Percentiles rank a stretch among this genome's conserved stretches.
phyloP scores from a whole-genome alignment of 805 yeast species.

The Yarrowia keelungensis region DNA sequence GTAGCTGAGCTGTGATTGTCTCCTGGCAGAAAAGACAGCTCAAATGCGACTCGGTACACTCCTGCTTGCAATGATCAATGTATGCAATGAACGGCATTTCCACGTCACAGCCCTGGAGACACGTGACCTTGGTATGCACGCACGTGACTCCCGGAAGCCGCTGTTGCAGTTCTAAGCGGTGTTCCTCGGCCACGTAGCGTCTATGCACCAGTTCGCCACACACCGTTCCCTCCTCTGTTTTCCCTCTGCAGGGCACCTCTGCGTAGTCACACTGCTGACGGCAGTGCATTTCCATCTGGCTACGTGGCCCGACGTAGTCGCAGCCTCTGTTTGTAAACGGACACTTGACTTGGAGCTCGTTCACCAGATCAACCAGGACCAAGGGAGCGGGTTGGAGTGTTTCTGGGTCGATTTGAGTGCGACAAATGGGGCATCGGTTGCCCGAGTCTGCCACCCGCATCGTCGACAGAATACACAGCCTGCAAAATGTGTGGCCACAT shows the following conservation, averaged over 20 bases:
- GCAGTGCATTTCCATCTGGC: conserved; percentile 63
- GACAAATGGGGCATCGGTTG: conserved; percentile 38
- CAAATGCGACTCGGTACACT: conserved; percentile 42
- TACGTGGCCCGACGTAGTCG: conserved; percentile 61
- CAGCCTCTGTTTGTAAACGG: conserved; percentile 63
- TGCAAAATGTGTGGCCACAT: conserved; percentile 75
- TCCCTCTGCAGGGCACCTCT: conserved; percentile 51
- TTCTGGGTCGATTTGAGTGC: conserved; percentile 27
- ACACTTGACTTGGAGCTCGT: conserved; percentile 66
- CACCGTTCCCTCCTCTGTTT: neutral
- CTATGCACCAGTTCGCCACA: conserved; percentile 31
- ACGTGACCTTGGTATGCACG: conserved; percentile 43
- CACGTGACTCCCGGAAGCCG: conserved; percentile 40
- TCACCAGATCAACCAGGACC: conserved; percentile 63
- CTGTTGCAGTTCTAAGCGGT: conserved; percentile 1
- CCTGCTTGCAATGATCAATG: conserved; percentile 39
- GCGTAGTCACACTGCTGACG: conserved; percentile 53
- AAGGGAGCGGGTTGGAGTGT: conserved; percentile 58
- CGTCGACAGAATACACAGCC: conserved; percentile 55
- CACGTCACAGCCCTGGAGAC: conserved; percentile 43
- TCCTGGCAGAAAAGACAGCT: conserved; percentile 39
- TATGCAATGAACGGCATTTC: conserved; percentile 41
- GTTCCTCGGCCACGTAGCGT: conserved; percentile 9
- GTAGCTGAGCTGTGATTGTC: conserved; percentile 37
- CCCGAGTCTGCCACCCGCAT: conserved; percentile 36